Percentiles rank a stretch among this genome's conserved stretches.
phyloP scores from a whole-genome alignment of 768 basidiomycete species.

The Termitomyces sp. region DNA sequence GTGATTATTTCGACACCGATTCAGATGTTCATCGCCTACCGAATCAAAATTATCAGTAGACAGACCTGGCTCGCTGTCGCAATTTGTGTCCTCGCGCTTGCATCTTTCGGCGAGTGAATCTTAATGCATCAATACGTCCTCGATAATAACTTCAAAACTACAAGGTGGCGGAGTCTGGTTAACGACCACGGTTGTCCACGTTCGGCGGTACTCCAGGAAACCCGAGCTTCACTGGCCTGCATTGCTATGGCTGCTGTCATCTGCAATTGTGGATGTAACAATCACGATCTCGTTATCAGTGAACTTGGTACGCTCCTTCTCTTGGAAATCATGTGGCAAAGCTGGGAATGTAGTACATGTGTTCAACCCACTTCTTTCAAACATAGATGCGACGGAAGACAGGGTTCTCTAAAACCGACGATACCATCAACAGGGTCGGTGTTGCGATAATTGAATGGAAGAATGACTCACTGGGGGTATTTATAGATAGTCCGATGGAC shows the following conservation, averaged over 20 bases:
- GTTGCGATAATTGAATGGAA: background rate
- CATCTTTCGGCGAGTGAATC: constrained; percentile 26
- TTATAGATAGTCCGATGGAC: constrained; percentile 22
- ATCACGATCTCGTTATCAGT: constrained; percentile 35
- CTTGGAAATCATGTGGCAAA: background rate
- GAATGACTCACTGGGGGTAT: background rate
- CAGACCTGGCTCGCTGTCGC: constrained; percentile 27
- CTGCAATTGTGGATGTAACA: constrained; percentile 34
- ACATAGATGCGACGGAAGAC: constrained; percentile 27
- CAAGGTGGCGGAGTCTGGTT: constrained; percentile 41
- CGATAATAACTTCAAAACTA: background rate
- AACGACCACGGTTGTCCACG: constrained; percentile 23
- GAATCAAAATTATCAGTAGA: constrained; percentile 36
- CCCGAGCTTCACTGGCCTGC: constrained; percentile 40
- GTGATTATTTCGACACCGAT: constrained; percentile 38
- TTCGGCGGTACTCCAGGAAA: constrained; percentile 34
- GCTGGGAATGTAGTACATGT: background rate
- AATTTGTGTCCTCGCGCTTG: constrained; percentile 28
- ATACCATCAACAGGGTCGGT: constrained; percentile 27
- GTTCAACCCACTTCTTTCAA: background rate
- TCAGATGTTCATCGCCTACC: constrained; percentile 42
- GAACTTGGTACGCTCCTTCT: constrained; percentile 26
- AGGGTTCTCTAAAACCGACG: constrained; percentile 37
- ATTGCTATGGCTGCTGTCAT: constrained; percentile 39
- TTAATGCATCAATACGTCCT: too few species aligned